Conservation (phyloP, 2,329 filamentous ascomycete species). For the Xylariaceae sp. region DNA sequence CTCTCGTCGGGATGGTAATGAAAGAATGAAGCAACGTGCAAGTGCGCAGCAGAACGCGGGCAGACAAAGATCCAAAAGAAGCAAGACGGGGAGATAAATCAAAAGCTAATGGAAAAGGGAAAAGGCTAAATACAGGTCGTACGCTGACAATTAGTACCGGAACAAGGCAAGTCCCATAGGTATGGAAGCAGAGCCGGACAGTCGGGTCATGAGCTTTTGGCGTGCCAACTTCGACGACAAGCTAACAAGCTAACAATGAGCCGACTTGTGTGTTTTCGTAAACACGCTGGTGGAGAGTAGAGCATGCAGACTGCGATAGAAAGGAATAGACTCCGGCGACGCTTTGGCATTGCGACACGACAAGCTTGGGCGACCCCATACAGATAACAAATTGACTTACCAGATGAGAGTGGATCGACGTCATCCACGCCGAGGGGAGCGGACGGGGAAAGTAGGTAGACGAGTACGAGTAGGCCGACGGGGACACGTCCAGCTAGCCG, state of each 20-base stretch:
- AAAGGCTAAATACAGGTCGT: background rate
- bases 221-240: background rate
- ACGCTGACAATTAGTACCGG: background rate
- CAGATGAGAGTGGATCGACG: conserved; percentile 8
- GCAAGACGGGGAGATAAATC: background rate
- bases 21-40: conserved; percentile 5
- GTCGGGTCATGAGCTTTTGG: background rate
- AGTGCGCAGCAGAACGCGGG: background rate
- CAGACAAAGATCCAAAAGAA: background rate
- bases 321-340: background rate
- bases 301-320: background rate
- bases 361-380: background rate
- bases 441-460: background rate
- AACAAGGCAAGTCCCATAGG: background rate
- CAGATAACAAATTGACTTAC: conserved; percentile 7
- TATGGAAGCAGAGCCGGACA: background rate
- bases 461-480: background rate
- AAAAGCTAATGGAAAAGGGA: background rate
- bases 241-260: background rate
- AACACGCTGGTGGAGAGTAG: background rate
- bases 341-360: conserved; percentile 1
- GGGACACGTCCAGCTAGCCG: background rate
- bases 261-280: background rate
- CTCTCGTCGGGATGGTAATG: background rate
- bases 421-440: conserved; percentile 5